Conservation (phyloP, 331 rosid species). For the Pyracantha coccinea region DNA sequence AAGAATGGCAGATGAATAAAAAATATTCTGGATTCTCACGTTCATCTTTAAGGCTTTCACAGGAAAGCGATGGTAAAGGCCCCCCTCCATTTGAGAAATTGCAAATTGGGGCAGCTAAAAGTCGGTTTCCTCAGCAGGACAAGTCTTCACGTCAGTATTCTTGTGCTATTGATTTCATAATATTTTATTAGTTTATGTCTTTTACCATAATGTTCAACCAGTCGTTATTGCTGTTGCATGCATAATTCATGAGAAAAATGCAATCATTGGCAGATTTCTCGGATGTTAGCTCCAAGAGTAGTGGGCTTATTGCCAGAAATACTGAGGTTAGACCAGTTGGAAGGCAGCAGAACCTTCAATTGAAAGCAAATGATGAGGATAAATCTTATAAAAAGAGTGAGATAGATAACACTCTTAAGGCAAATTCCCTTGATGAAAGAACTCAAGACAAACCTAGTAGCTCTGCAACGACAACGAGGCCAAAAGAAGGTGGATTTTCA, state of each 20-base stretch:
- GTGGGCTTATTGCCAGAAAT: constrained; percentile 21
- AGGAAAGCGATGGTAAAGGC: constrained; percentile 51
- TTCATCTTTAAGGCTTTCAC: constrained; percentile 42
- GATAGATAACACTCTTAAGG: constrained; percentile 14
- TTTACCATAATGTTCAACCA: background rate
- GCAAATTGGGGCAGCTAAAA: constrained; percentile 56
- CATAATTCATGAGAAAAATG: constrained; percentile 11
- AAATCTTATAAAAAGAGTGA: constrained; percentile 1
- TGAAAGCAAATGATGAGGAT: constrained; percentile 22
- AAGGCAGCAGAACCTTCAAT: constrained; percentile 24
- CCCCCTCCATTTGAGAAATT: constrained; percentile 96
- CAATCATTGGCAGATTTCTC: constrained; percentile 32
- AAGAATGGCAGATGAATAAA: constrained; percentile 90
- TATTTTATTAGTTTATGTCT: background rate
- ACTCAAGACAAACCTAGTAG: constrained; percentile 62
- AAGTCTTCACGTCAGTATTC: constrained; percentile 10
- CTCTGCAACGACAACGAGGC: constrained; percentile 61
- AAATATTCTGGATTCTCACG: constrained; percentile 76
- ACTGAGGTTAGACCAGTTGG: constrained; percentile 24
- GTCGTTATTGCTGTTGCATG: background rate
- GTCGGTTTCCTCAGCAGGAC: constrained; percentile 20
- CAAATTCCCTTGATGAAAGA: constrained; percentile 26
- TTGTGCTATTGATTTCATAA: background rate
- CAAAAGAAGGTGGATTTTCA: constrained; percentile 68
- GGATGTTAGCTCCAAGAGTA: constrained; percentile 26